These are phyloP conservation scores for Kockiozyma suomiensis DNA, from an alignment of 805 yeast species.

Conservation along the genomic window DNA sequence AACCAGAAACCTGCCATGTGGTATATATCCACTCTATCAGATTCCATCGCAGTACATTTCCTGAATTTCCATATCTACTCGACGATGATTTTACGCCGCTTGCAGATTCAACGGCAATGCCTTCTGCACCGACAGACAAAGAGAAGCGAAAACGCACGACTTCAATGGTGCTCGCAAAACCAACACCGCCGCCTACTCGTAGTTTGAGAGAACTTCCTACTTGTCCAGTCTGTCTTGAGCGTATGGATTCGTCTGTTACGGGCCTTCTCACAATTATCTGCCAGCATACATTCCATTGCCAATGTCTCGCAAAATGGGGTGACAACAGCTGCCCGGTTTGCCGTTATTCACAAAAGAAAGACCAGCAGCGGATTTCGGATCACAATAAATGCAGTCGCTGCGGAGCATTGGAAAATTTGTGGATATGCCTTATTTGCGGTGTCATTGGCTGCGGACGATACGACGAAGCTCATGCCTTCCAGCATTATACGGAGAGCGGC, in stretches of 20 bases:
- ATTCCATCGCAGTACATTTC: conserved; percentile 42
- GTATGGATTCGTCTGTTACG: conserved; percentile 78
- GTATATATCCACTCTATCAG: conserved; percentile 65
- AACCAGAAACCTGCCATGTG: conserved; percentile 82
- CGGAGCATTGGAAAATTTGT: conserved; percentile 60
- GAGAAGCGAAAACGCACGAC: conserved; percentile 9
- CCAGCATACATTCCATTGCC: conserved; percentile 91
- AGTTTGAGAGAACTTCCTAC: conserved; percentile 71
- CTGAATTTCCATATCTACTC: conserved; percentile 64
- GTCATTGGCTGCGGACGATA: conserved; percentile 91
- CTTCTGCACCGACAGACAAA: background rate
- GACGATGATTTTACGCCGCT: conserved; percentile 69
- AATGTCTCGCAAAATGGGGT: conserved; percentile 82
- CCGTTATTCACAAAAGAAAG: conserved; percentile 61
- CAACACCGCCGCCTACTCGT: conserved; percentile 38
- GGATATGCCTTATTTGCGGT: conserved; percentile 92
- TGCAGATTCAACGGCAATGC: conserved; percentile 1
- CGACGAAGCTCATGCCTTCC: conserved; percentile 80
- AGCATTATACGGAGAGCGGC: conserved; percentile 73
- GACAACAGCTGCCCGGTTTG: conserved; percentile 86
- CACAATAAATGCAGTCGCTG: conserved; percentile 56
- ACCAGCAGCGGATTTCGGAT: conserved; percentile 21
- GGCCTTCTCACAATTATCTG: conserved; percentile 88
- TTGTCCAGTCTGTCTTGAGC: conserved; percentile 89
- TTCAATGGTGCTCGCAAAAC: conserved; percentile 20